These are phyloP conservation scores for Thielaviopsis populi DNA, from an alignment of 2,329 filamentous ascomycete genomes.

Conservation along the genomic window DNA sequence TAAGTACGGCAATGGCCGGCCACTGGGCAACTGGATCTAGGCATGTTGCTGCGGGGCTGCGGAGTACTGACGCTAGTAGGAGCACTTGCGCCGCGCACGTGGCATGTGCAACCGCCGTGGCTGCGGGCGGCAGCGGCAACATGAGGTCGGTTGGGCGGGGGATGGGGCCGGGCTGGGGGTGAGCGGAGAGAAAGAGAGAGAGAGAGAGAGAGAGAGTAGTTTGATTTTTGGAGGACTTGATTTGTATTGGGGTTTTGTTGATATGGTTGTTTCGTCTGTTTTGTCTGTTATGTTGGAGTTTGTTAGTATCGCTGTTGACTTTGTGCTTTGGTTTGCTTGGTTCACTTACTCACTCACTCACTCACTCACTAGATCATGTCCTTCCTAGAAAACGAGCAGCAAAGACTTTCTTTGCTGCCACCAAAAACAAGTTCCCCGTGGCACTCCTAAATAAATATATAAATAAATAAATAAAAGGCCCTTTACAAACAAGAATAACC, in stretches of 20 bases:
- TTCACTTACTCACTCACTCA: no score
- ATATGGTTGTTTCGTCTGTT: neutral
- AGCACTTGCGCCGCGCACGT: neutral
- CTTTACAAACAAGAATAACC: neutral
- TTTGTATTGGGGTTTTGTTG: conserved; percentile 3
- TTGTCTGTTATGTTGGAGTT: neutral
- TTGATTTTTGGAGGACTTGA: no score
- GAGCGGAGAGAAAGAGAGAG: neutral
- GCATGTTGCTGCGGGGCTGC: no score
- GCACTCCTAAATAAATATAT: neutral
- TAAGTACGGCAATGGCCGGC: neutral
- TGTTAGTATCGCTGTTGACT: neutral
- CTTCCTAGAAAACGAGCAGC: neutral
- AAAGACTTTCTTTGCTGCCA: neutral
- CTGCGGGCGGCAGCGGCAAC: neutral
- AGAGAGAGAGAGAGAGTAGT: neutral
- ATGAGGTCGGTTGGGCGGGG: neutral
- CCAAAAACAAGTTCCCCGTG: neutral
- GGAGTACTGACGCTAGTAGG: neutral
- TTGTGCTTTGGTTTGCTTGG: neutral
- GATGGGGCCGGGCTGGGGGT: neutral
- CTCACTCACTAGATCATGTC: neutral
- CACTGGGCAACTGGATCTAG: neutral
- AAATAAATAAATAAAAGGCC: neutral
- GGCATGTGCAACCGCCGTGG: no score